phyloP scores from a whole-genome alignment of 257 asterid genomes.

The Nicotiana sylvestris region DNA sequence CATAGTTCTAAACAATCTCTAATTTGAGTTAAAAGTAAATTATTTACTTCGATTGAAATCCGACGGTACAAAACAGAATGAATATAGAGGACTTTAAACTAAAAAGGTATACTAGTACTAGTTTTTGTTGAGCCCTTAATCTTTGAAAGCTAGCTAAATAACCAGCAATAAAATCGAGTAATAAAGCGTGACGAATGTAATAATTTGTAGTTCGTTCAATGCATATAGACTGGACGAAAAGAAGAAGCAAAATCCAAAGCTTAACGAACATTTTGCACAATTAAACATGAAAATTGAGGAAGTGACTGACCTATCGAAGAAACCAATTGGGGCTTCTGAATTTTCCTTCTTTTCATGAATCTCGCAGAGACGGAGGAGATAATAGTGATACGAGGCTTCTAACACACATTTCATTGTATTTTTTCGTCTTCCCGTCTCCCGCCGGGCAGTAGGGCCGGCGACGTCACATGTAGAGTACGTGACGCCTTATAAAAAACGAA shows the following conservation, averaged over 20 bases:
- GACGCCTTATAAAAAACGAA: too few relatives aligned
- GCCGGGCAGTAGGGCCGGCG: background rate
- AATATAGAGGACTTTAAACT: background rate
- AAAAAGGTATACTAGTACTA: background rate
- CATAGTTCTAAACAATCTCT: background rate
- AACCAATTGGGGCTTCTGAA: background rate
- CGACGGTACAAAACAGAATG: background rate
- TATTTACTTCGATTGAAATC: background rate
- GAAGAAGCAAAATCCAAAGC: too few relatives aligned
- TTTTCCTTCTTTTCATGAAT: background rate
- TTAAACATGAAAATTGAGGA: too few relatives aligned
- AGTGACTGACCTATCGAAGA: too few relatives aligned
- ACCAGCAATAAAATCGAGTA: background rate
- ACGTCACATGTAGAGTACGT: too few relatives aligned
- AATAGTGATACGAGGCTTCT: background rate
- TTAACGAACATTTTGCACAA: too few relatives aligned
- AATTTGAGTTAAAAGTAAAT: background rate
- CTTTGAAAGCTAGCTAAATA: background rate
- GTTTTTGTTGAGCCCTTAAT: background rate
- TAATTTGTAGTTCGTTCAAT: background rate
- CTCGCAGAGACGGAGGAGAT: background rate
- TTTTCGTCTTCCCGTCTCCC: background rate
- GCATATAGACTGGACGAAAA: background rate
- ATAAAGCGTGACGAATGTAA: background rate
- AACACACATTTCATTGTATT: background rate